Conservation (phyloP, 1,139 yeast species). For the Meyerozyma athensensis region DNA sequence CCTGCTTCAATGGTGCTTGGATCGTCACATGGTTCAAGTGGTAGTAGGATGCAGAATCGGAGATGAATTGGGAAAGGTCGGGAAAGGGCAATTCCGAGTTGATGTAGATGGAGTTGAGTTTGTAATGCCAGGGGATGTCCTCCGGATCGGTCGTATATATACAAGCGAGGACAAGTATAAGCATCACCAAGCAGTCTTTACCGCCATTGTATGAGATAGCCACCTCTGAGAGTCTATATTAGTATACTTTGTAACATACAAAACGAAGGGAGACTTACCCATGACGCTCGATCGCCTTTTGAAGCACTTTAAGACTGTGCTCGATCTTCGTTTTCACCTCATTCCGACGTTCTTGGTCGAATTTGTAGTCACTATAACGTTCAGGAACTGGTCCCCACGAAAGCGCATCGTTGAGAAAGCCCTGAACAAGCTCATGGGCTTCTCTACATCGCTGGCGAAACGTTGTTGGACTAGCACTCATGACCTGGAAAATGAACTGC, state of each 20-base stretch:
- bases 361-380: slow-evolving; percentile 17
- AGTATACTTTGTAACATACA: slow-evolving; percentile 13
- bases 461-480: neutral
- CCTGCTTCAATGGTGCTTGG: slow-evolving; percentile 53
- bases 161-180: slow-evolving; percentile 59
- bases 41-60: slow-evolving; percentile 36
- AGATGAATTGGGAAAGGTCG: slow-evolving; percentile 48
- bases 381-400: slow-evolving; percentile 24
- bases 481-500: too few species aligned
- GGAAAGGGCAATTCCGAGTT: slow-evolving; percentile 65
- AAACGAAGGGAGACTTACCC: slow-evolving; percentile 21
- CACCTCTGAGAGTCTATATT: slow-evolving; percentile 42
- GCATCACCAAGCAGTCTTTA: slow-evolving; percentile 83
- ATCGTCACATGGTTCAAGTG: slow-evolving; percentile 43
- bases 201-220: slow-evolving; percentile 88
- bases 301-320: slow-evolving; percentile 28
- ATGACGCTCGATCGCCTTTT: slow-evolving; percentile 27
- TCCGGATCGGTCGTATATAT: slow-evolving; percentile 26
- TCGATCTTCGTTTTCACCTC: slow-evolving; percentile 28
- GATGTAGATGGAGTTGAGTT: slow-evolving; percentile 60
- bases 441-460: slow-evolving; percentile 27
- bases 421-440: slow-evolving; percentile 29
- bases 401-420: slow-evolving; percentile 27
- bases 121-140: slow-evolving; percentile 25
- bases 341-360: slow-evolving; percentile 19